Percentiles rank a stretch among this genome's conserved stretches.
Conservation (phyloP, 768 basidiomycete species). For the Calocera viscosa region DNA sequence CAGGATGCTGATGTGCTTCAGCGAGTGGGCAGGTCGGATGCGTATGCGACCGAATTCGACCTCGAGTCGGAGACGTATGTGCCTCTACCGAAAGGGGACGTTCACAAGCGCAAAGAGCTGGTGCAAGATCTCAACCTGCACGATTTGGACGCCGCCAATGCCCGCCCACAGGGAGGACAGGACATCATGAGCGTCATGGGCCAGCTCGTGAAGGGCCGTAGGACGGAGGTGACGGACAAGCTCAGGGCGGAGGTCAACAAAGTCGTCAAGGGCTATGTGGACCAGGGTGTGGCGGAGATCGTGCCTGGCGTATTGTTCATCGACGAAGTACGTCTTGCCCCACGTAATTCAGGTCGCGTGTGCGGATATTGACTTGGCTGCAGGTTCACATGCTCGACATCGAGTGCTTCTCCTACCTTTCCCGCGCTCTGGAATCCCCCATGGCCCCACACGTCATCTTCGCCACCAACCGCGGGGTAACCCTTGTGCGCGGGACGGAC, state of each 20-base stretch:
- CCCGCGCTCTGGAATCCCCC: slow-evolving; percentile 84
- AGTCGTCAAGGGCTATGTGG: slow-evolving; percentile 92
- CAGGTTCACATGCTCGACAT: slow-evolving; percentile 99
- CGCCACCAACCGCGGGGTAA: slow-evolving; percentile 89
- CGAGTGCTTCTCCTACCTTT: slow-evolving; percentile 97
- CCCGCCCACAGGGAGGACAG: slow-evolving; percentile 82
- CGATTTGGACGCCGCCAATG: slow-evolving; percentile 93
- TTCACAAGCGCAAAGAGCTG: slow-evolving; percentile 90
- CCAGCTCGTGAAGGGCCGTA: slow-evolving; percentile 73
- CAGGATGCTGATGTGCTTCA: slow-evolving; percentile 25
- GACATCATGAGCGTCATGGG: slow-evolving; percentile 98
- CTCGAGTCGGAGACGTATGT: slow-evolving; percentile 98
- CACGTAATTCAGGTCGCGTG: background rate
- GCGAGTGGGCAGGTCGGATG: slow-evolving; percentile 93
- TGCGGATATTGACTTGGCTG: background rate
- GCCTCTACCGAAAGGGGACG: slow-evolving; percentile 90
- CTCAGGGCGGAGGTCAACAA: slow-evolving; percentile 91
- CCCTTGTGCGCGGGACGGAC: slow-evolving; percentile 82
- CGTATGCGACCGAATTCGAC: slow-evolving; percentile 94
- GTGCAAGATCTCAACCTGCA: slow-evolving; percentile 92
- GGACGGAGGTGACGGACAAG: slow-evolving; percentile 97
- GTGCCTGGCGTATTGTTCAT: slow-evolving; percentile 98
- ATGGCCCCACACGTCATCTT: slow-evolving; percentile 97
- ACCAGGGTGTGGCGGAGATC: slow-evolving; percentile 95
- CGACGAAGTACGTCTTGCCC: slow-evolving; percentile 61